Evolutionary conservation across 805 yeast species (phyloP).

Genomic region (Yarrowia osloensis): DNA sequence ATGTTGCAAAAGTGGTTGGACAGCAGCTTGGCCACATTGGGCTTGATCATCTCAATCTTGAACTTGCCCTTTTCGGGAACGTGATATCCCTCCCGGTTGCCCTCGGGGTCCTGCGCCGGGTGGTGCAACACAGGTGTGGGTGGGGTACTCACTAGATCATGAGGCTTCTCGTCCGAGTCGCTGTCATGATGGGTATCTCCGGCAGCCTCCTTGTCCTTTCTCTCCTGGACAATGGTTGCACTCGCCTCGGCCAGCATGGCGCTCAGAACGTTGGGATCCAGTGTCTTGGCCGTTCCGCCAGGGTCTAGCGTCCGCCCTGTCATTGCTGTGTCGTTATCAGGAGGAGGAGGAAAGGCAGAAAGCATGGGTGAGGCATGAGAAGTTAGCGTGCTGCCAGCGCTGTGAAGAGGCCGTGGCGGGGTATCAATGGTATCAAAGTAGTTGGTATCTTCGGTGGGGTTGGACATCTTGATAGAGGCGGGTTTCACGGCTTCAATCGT

Average conservation of each 20-base stretch:
- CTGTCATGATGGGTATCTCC: background rate
- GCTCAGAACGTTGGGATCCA: conserved; percentile 3
- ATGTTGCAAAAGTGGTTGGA: background rate
- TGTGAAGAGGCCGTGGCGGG: background rate
- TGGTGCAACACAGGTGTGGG: background rate
- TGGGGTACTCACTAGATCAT: background rate
- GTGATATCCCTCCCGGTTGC: background rate
- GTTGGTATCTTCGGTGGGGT: conserved; percentile 9
- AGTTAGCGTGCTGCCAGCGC: conserved; percentile 6
- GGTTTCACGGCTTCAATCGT: conserved; percentile 22
- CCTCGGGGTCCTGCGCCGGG: background rate
- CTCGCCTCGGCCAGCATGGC: background rate
- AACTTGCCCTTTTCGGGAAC: conserved; percentile 1
- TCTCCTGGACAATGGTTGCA: background rate
- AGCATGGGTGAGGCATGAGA: conserved; percentile 10
- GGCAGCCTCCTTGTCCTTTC: background rate
- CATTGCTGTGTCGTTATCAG: background rate
- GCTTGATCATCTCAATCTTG: conserved; percentile 16
- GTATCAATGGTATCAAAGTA: conserved; percentile 24
- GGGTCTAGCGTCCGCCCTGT: background rate
- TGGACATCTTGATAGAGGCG: background rate
- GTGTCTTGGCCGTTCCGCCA: background rate
- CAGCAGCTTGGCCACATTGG: background rate
- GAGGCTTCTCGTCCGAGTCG: background rate
- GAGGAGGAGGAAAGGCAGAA: conserved; percentile 17